phyloP scores from a whole-genome alignment of 352 stramenopile species.

The Phytophthora palmivora region DNA sequence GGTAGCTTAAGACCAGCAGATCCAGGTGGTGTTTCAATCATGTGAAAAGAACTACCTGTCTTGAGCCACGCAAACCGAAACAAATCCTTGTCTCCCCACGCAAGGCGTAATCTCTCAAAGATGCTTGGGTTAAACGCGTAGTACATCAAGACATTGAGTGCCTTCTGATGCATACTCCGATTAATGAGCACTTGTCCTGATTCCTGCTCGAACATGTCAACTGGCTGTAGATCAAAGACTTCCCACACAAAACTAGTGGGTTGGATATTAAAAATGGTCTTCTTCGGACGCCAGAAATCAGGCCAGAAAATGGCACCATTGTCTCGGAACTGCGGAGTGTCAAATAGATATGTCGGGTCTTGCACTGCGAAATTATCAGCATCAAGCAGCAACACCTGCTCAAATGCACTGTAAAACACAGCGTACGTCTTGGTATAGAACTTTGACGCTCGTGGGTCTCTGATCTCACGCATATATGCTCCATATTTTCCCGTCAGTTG shows the following conservation, averaged over 20 bases:
- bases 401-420: conserved; percentile 78
- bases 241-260: conserved; percentile 70
- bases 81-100: conserved; percentile 84
- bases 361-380: conserved; percentile 75
- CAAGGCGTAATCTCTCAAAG: conserved; percentile 55
- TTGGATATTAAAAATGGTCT: conserved; percentile 86
- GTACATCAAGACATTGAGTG: conserved; percentile 74
- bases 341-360: conserved; percentile 77
- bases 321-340: conserved; percentile 46
- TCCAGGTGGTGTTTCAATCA: conserved; percentile 59
- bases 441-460: conserved; percentile 49
- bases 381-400: conserved; percentile 78
- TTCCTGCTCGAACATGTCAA: conserved; percentile 84
- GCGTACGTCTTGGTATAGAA: conserved; percentile 84
- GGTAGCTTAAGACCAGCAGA: conserved; percentile 51
- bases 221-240: conserved; percentile 60
- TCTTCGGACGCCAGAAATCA: conserved; percentile 72
- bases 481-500: conserved; percentile 44
- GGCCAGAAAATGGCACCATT: conserved; percentile 81
- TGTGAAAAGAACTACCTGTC: conserved; percentile 61
- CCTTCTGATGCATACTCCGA: conserved; percentile 43
- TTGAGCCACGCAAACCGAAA: conserved; percentile 86
- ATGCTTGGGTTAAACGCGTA: conserved; percentile 55
- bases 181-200: conserved; percentile 79
- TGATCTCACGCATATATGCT: conserved; percentile 70